Evolutionary conservation across 2,329 filamentous ascomycete species (phyloP).

Genomic region (Blastomyces emzantsi): DNA sequence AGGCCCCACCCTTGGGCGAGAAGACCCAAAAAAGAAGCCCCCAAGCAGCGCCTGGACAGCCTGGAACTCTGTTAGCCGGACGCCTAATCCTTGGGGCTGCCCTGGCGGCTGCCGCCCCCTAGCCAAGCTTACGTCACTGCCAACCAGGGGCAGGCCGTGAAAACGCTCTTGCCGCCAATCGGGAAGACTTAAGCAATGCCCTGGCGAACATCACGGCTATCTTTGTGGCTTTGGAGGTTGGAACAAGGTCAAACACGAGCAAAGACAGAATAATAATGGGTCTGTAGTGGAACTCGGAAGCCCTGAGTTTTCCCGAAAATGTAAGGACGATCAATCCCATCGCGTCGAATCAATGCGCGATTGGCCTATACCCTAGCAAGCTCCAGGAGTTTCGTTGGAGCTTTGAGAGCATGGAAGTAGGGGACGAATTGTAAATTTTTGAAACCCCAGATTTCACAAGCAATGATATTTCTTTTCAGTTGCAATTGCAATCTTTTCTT

Average conservation of each 20-base stretch:
- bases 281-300: background rate
- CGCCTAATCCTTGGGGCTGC: background rate
- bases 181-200: background rate
- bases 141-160: background rate
- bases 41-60: background rate
- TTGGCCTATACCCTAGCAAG: background rate
- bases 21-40: background rate
- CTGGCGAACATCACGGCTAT: background rate
- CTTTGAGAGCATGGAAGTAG: background rate
- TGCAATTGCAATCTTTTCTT: background rate
- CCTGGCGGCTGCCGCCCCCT: background rate
- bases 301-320: background rate
- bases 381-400: background rate
- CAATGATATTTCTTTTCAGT: background rate
- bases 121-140: constrained; percentile 1
- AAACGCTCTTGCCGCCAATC: background rate
- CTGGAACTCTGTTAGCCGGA: no score
- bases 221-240: background rate
- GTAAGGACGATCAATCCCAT: background rate
- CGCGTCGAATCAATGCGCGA: background rate
- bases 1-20: no score
- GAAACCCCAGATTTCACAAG: background rate
- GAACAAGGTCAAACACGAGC: background rate
- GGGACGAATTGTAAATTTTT: background rate
- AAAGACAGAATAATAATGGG: background rate